Percentiles rank a stretch among this genome's conserved stretches.
Evolutionary conservation across 768 basidiomycete genomes (phyloP).

Genomic region (Phylloporus sp.): DNA sequence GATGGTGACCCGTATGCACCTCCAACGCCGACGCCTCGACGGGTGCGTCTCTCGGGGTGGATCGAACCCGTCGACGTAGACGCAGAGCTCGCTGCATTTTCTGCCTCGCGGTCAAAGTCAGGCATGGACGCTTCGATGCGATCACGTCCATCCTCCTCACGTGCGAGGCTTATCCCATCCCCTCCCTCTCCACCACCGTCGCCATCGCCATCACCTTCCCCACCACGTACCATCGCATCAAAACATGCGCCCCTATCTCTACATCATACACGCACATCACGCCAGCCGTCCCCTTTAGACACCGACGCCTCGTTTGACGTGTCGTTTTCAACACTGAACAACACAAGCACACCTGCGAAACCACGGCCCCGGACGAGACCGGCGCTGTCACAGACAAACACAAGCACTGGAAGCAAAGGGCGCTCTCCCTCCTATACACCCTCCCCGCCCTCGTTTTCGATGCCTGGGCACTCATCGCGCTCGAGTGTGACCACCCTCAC

Average conservation of each 20-base stretch:
- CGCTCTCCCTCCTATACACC: slow-evolving; percentile 19
- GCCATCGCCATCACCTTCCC: background rate
- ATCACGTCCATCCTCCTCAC: background rate
- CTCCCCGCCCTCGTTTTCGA: slow-evolving; percentile 14
- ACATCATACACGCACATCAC: background rate
- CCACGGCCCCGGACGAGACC: background rate
- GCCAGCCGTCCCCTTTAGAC: slow-evolving; percentile 9
- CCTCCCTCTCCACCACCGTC: background rate
- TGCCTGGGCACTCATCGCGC: too few species aligned
- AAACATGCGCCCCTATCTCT: background rate
- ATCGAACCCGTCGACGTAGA: slow-evolving; percentile 53
- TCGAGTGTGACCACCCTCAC: too few species aligned
- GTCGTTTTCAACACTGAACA: slow-evolving; percentile 23
- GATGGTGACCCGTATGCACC: slow-evolving; percentile 17
- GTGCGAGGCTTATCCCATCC: background rate
- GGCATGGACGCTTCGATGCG: background rate
- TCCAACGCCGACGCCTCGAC: slow-evolving; percentile 18
- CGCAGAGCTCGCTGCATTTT: slow-evolving; percentile 49
- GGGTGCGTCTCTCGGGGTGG: slow-evolving; percentile 50
- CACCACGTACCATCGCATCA: background rate
- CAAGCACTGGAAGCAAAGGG: background rate
- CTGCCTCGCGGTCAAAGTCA: slow-evolving; percentile 23
- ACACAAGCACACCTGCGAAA: slow-evolving; percentile 29
- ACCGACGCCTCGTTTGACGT: slow-evolving; percentile 18
- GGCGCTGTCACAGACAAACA: background rate